These are phyloP conservation scores for Corymbia calophylla DNA, from an alignment of 441 rosid genomes.

Conservation along the genomic window DNA sequence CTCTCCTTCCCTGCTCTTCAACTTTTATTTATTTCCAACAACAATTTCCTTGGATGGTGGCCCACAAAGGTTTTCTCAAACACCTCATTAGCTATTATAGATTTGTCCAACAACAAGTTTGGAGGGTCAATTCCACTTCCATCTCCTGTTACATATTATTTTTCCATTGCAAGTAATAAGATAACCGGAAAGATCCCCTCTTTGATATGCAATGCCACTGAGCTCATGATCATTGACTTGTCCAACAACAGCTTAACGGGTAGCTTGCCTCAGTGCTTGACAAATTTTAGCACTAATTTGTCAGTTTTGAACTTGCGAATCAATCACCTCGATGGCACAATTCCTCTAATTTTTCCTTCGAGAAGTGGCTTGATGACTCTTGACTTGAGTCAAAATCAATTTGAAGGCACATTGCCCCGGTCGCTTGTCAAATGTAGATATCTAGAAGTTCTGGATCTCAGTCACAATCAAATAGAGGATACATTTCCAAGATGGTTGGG, in stretches of 20 bases:
- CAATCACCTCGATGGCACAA: not conserved
- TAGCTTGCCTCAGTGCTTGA: not conserved
- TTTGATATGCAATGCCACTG: rapidly evolving
- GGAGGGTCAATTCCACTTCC: not conserved
- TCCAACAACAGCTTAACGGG: rapidly evolving
- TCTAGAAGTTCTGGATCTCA: rapidly evolving
- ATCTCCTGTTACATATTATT: rapidly evolving
- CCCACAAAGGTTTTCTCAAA: rapidly evolving
- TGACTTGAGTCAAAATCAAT: rapidly evolving
- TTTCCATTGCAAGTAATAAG: not conserved
- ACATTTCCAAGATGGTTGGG: not conserved
- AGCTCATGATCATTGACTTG: rapidly evolving
- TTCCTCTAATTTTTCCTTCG: rapidly evolving
- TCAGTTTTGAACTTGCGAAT: too few species aligned
- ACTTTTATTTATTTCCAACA: rapidly evolving
- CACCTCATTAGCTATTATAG: rapidly evolving
- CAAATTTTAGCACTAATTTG: rapidly evolving
- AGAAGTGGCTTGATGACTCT: not conserved
- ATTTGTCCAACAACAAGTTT: not conserved
- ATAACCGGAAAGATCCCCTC: not conserved
- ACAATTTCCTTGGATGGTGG: rapidly evolving
- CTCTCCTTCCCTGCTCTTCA: rapidly evolving
- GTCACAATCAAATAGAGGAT: not conserved
- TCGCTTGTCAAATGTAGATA: not conserved
- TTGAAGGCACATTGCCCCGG: not conserved